Evolutionary conservation across 108 stramenopile genomes (phyloP).

Genomic region (Asterionellopsis glacialis): DNA sequence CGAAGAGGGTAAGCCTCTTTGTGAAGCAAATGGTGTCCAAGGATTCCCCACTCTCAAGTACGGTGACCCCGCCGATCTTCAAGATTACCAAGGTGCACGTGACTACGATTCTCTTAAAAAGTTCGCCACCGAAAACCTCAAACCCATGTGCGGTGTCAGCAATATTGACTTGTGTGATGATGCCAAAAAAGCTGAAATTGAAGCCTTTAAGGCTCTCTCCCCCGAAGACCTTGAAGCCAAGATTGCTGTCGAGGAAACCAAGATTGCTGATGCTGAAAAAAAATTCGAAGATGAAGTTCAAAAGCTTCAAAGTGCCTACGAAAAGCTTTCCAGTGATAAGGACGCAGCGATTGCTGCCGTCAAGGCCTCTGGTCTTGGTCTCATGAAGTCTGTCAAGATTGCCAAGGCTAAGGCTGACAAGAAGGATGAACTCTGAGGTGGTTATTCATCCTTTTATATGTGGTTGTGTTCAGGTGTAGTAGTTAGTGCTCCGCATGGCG

Average conservation of each 20-base stretch:
- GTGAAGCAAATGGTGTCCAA: conserved; percentile 60
- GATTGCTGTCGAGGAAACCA: conserved; percentile 56
- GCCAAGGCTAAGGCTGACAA: conserved; percentile 20
- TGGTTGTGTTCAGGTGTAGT: too few species aligned
- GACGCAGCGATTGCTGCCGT: conserved; percentile 65
- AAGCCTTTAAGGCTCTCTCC: conserved; percentile 25
- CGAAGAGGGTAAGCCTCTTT: conserved; percentile 62
- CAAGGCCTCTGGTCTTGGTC: conserved; percentile 79
- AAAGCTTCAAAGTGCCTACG: conserved; percentile 58
- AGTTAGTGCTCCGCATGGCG: too few species aligned
- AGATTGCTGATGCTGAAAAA: conserved; percentile 49
- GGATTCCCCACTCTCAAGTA: conserved; percentile 84
- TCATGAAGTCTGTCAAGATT: conserved; percentile 87
- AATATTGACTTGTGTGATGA: conserved; percentile 72
- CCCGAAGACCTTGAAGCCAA: conserved; percentile 37
- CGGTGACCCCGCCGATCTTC: conserved; percentile 51
- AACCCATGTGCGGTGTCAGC: conserved; percentile 58
- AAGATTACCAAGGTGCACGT: conserved; percentile 81
- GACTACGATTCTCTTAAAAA: conserved; percentile 48
- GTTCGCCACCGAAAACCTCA: conserved; percentile 71
- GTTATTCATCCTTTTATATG: too few species aligned
- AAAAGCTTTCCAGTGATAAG: conserved; percentile 57
- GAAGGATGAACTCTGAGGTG: conserved; percentile 1
- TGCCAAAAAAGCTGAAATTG: conserved; percentile 46
- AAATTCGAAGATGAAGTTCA: conserved; percentile 58